Base-by-base conservation (phyloP, 257 asterid species). In the Jasminum sambac region DNA sequence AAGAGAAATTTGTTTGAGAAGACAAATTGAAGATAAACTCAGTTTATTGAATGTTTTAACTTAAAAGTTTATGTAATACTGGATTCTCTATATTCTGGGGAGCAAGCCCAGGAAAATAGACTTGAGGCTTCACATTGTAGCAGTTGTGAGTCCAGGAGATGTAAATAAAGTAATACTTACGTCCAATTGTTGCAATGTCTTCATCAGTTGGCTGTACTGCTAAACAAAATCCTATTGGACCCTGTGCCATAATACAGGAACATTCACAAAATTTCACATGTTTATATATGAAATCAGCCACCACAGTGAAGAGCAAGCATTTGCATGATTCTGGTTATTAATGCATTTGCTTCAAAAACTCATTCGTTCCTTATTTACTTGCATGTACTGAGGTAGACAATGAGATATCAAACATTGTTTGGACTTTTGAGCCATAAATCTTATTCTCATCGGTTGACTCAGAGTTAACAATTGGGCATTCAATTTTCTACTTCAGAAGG, bases 141-240 rank as follows among this genome's bases (percentile, higher is more conserved):
- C 59, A 72, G 43, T 63, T 37, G 30, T 26, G 60, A 70, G 46
- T 48, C 70, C 66, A 71, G 7, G 14, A 62, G 73, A 77, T 24
- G 63, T 64, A 50, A 65, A 61, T 43, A 25, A 65, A 55, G 36
- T 65, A 60, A 58, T 41, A 72, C 96, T 91, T 88, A 91, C 97
- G 97, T 84, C 97, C 96, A 73, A 89, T 78, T 66, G 91, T 89
- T 68, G 96, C 97, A 24, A 87, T 74, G 72, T 75, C 81, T 42
- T 66, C 83, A 38, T 81, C 85, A 26, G 83, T 59, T 30, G 87
- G 82, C 78, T 91, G 91, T 70, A 91, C 42, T 16, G 97, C 97
- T 72, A 91, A 83, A 84, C 97, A 91, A 81, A 87, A 87, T 73
- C 97, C 97, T 86, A 78, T 80, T 39, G 91, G 87, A 73, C 94